Conservation (phyloP, 768 basidiomycete species). For the Filobasidium floriforme region DNA sequence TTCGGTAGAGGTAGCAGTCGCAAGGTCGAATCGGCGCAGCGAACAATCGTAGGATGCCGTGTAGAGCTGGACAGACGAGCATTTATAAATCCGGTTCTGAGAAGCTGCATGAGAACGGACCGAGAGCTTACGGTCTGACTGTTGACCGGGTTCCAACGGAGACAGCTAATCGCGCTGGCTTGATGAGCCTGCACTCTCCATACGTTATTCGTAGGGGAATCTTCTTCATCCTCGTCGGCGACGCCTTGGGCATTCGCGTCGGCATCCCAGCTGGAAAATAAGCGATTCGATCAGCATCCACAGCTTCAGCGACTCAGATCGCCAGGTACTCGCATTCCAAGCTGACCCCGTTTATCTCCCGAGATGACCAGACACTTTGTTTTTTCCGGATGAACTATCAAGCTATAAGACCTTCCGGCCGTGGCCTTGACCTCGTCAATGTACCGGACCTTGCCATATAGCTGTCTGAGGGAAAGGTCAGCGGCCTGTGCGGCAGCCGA, state of each 20-base stretch:
- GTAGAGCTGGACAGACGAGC: constrained; percentile 36
- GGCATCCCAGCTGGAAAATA: constrained; percentile 43
- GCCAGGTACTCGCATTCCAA: constrained; percentile 39
- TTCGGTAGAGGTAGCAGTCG: constrained; percentile 41
- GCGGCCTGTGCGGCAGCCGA: constrained; percentile 21
- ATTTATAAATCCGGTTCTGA: no score
- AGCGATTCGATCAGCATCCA: not conserved
- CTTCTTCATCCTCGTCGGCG: constrained; percentile 25
- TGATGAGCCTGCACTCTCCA: constrained; percentile 45
- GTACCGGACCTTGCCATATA: constrained; percentile 35
- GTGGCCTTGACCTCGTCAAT: constrained; percentile 42
- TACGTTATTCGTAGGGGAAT: constrained; percentile 20
- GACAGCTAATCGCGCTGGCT: constrained; percentile 38
- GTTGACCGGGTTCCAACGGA: constrained; percentile 45
- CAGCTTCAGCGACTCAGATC: not conserved
- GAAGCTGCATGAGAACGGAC: not conserved
- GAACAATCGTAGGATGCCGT: constrained; percentile 48
- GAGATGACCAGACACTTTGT: constrained; percentile 44
- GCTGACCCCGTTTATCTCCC: constrained; percentile 44
- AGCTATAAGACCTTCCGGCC: constrained; percentile 46
- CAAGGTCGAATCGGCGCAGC: constrained; percentile 44
- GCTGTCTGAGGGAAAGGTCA: constrained; percentile 28
- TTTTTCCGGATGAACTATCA: constrained; percentile 46
- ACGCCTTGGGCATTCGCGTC: constrained; percentile 28
- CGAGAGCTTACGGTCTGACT: constrained; percentile 38